Evolutionary conservation across 257 asterid species (phyloP).

Genomic region (Ligustrum vulgare): DNA sequence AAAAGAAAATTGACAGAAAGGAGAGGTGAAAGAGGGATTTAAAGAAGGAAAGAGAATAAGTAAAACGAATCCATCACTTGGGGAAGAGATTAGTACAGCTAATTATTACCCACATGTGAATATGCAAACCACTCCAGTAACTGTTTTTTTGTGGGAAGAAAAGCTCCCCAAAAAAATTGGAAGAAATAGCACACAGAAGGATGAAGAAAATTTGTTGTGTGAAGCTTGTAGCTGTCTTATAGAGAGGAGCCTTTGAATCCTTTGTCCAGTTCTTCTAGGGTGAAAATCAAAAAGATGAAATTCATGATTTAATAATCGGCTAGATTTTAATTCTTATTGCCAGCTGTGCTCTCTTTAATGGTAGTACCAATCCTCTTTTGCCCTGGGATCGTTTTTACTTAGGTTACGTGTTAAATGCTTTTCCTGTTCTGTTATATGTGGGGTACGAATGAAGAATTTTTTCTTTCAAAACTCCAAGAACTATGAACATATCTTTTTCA

Average conservation of each 20-base stretch:
- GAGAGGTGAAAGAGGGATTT: not conserved
- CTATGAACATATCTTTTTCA: not conserved
- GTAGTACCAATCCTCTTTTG: not conserved
- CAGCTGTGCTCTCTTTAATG: too few species aligned
- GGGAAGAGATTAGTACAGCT: not conserved
- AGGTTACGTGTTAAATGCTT: not conserved
- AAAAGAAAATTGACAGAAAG: not conserved
- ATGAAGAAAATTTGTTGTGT: too few species aligned
- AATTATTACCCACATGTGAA: not conserved
- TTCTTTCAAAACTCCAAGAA: not conserved
- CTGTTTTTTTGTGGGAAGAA: too few species aligned
- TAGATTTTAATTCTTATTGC: too few species aligned
- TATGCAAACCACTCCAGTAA: not conserved
- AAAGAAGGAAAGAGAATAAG: not conserved
- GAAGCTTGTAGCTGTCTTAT: too few species aligned
- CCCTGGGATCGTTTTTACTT: not conserved
- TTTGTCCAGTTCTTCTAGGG: too few species aligned
- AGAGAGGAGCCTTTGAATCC: too few species aligned
- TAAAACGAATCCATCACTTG: not conserved
- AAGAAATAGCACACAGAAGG: too few species aligned
- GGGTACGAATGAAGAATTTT: not conserved
- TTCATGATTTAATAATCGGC: too few species aligned
- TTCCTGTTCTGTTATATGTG: not conserved
- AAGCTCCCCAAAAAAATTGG: too few species aligned
- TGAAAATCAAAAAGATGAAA: too few species aligned